phyloP scores from a whole-genome alignment of 2,329 filamentous ascomycete species.

The Neonectria punicea region DNA sequence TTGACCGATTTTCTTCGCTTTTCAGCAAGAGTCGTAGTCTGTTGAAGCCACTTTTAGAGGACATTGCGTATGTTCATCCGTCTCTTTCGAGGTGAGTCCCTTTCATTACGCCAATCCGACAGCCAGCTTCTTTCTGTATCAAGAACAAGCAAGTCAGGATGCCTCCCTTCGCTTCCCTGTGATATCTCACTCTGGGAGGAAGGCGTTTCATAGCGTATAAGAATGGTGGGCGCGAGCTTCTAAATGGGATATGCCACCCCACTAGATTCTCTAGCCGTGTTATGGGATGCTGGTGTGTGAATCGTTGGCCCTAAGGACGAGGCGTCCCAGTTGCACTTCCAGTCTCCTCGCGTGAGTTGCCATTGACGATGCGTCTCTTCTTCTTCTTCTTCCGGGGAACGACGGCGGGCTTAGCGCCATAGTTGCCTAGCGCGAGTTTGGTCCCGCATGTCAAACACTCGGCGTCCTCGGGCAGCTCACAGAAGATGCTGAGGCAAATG shows the following conservation, averaged over 20 bases:
- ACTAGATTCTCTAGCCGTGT: not conserved
- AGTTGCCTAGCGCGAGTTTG: slow-evolving; percentile 77
- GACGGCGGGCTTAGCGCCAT: slow-evolving; percentile 81
- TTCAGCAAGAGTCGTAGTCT: not conserved
- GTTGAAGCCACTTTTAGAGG: not conserved
- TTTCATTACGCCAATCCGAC: not conserved
- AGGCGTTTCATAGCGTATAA: no score
- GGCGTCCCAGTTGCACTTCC: slow-evolving; percentile 71
- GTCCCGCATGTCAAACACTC: slow-evolving; percentile 88
- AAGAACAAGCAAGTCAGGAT: not conserved
- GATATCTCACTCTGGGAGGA: not conserved
- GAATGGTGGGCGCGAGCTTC: not conserved
- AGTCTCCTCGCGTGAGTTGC: slow-evolving; percentile 63
- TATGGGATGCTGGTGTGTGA: not conserved
- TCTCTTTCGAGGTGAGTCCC: not conserved
- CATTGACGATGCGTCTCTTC: slow-evolving; percentile 73
- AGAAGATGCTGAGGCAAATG: slow-evolving; percentile 95
- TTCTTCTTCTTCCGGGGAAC: slow-evolving; percentile 78
- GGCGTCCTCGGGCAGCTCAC: slow-evolving; percentile 68
- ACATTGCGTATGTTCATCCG: not conserved
- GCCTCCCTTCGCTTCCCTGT: not conserved
- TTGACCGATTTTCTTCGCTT: not conserved
- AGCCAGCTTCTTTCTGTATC: not conserved
- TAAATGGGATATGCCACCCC: not conserved
- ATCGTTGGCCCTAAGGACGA: slow-evolving; percentile 46